These are phyloP conservation scores for Fusarium anguioides DNA, from an alignment of 2,329 filamentous ascomycete genomes.

Conservation along the genomic window DNA sequence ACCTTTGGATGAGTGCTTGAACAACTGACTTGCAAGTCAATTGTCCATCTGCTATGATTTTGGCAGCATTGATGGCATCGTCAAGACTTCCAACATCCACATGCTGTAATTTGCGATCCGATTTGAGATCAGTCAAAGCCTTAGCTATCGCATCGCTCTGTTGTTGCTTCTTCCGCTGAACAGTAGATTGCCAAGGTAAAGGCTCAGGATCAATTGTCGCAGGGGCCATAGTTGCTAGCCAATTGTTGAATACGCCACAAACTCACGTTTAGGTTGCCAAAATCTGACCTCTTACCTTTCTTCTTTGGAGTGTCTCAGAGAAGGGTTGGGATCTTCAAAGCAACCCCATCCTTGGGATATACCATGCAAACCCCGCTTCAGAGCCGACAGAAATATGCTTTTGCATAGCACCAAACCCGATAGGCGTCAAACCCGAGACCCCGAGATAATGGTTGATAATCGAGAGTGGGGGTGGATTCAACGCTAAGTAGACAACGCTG, in stretches of 20 bases:
- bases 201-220: not conserved
- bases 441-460: not conserved
- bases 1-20: not conserved
- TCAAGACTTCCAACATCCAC: not conserved
- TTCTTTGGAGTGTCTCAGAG: not conserved
- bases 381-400: not conserved
- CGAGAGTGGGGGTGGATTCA: constrained; percentile 3
- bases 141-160: not conserved
- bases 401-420: not conserved
- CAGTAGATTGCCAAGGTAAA: not conserved
- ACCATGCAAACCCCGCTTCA: not conserved
- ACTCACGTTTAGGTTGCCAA: not conserved
- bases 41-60: not conserved
- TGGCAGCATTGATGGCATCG: not conserved
- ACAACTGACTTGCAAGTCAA: not conserved
- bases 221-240: not conserved
- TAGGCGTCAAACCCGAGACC: not conserved
- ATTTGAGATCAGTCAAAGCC: not conserved
- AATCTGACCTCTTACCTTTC: not conserved
- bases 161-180: constrained; percentile 1
- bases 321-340: not conserved
- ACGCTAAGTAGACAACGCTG: not conserved
- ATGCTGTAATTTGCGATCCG: not conserved
- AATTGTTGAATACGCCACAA: not conserved
- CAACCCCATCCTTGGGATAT: constrained; percentile 6